These are phyloP conservation scores for Candida boidinii DNA, from an alignment of 805 yeast genomes.

Conservation along the genomic window DNA sequence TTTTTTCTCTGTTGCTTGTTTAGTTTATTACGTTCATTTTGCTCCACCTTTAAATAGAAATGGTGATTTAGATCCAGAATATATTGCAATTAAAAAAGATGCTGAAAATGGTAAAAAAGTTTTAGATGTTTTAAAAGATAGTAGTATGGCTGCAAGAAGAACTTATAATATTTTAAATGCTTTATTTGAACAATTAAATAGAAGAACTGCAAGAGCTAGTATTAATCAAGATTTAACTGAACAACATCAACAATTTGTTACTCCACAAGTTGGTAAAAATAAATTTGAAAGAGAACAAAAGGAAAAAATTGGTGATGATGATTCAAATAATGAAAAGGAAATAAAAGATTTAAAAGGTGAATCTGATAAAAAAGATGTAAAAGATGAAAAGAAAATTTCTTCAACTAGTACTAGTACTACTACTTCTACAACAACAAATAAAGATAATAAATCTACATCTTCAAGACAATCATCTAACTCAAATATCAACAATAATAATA, in stretches of 20 bases:
- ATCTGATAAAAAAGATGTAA: too few species aligned
- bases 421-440: too few species aligned
- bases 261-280: constrained; percentile 20
- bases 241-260: constrained; percentile 14
- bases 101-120: constrained; percentile 78
- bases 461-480: too few species aligned
- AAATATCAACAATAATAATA: too few species aligned
- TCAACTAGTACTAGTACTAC: too few species aligned
- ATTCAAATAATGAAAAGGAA: neutral
- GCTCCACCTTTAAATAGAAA: constrained; percentile 23
- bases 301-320: constrained; percentile 3
- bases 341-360: neutral
- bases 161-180: constrained; percentile 74
- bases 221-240: constrained; percentile 11
- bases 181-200: constrained; percentile 70
- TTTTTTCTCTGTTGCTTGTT: constrained; percentile 80
- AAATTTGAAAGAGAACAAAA: constrained; percentile 14
- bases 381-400: too few species aligned
- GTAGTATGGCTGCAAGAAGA: constrained; percentile 69
- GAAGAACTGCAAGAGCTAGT: constrained; percentile 49
- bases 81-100: constrained; percentile 54
- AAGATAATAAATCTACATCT: too few species aligned
- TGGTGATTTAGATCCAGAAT: constrained; percentile 41
- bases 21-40: constrained; percentile 68
- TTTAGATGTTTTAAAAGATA: constrained; percentile 59